These are phyloP conservation scores for Colletotrichum chrysophilum DNA, from an alignment of 2,329 filamentous ascomycete species.

Conservation along the genomic window DNA sequence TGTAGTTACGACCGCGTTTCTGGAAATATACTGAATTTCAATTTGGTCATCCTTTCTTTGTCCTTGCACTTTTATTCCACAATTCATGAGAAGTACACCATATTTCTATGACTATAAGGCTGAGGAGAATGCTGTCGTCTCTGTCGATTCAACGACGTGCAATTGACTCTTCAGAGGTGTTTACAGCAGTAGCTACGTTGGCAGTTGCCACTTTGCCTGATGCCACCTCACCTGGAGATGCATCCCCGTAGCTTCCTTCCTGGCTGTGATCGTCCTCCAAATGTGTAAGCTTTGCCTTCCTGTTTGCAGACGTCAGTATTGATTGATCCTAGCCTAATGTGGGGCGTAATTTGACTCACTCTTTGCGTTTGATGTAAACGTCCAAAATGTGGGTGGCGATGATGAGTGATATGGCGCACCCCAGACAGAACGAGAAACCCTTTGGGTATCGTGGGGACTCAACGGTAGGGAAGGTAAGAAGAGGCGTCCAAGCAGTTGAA, in stretches of 20 bases:
- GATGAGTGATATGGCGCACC: constrained; percentile 14
- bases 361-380: constrained; percentile 20
- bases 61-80: too few species aligned
- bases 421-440: constrained; percentile 44
- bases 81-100: neutral
- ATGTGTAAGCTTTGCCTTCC: neutral
- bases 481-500: constrained; percentile 59
- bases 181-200: neutral
- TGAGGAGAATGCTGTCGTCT: rapidly evolving
- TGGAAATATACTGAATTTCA: neutral
- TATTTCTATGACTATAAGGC: neutral
- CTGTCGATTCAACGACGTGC: neutral
- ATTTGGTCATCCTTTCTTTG: too few species aligned
- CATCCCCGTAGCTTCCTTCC: neutral
- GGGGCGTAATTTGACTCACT: neutral
- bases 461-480: constrained; percentile 54
- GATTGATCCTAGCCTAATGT: neutral
- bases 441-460: constrained; percentile 48
- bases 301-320: neutral
- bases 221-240: neutral
- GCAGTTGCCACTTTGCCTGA: neutral
- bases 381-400: constrained; percentile 13
- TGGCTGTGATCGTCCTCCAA: neutral
- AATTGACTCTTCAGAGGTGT: neutral
- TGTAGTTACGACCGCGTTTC: rapidly evolving